These are phyloP conservation scores for Amoebophrya sp. DNA, from an alignment of 169 alveolate genomes.

Conservation along the genomic window DNA sequence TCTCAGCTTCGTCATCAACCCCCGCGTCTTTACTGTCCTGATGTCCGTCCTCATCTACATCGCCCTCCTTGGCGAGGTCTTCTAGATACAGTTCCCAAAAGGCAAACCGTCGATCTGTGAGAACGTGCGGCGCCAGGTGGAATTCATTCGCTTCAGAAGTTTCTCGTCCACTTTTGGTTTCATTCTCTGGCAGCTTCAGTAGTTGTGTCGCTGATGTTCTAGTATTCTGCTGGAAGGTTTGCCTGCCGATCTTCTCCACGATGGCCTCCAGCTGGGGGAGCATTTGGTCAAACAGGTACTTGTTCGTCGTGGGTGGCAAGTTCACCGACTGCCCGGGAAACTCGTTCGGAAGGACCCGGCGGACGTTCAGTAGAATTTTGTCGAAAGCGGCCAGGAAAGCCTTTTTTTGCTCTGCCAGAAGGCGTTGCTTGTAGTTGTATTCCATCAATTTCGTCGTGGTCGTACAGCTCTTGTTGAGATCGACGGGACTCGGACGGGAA, in stretches of 20 bases:
- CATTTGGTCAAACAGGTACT: not conserved
- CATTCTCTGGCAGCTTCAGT: not conserved
- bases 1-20: too few species aligned
- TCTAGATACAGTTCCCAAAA: not conserved
- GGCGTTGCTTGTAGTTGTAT: too few species aligned
- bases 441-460: too few species aligned
- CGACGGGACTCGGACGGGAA: too few species aligned
- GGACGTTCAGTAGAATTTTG: too few species aligned
- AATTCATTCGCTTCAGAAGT: not conserved
- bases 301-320: not conserved
- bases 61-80: not conserved
- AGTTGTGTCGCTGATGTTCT: not conserved
- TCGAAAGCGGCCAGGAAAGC: too few species aligned
- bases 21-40: not conserved
- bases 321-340: not conserved
- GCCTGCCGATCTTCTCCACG: not conserved
- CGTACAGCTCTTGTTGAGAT: too few species aligned
- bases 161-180: not conserved
- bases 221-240: not conserved
- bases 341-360: not conserved
- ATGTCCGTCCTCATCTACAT: not conserved
- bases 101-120: not conserved
- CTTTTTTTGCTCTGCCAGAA: too few species aligned
- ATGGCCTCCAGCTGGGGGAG: not conserved
- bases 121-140: not conserved